These are phyloP conservation scores for Phymatotrichopsis omnivora DNA, from an alignment of 2,329 filamentous ascomycete species.

Conservation along the genomic window DNA sequence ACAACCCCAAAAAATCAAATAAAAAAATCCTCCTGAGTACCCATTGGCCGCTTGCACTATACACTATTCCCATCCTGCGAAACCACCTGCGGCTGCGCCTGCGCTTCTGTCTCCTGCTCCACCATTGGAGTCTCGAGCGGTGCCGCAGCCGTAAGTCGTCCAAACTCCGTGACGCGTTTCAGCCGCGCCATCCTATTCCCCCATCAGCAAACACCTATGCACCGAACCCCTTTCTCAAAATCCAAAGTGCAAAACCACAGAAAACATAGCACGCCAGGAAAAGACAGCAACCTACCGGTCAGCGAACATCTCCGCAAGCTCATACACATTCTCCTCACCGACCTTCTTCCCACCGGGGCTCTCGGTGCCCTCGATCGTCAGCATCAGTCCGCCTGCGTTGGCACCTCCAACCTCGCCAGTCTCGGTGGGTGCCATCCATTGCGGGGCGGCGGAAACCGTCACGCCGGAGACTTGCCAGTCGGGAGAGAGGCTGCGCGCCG, in stretches of 20 bases:
- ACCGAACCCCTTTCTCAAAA: not conserved
- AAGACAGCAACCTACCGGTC: constrained; percentile 20
- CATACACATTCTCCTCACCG: constrained; percentile 29
- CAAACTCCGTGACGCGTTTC: constrained; percentile 17
- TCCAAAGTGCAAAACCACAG: not conserved
- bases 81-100: too few relatives aligned
- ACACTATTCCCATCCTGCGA: too few relatives aligned
- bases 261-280: too few relatives aligned
- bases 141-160: not conserved
- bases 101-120: too few relatives aligned
- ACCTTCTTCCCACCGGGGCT: constrained; percentile 29
- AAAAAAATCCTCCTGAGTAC: too few relatives aligned
- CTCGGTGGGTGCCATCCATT: constrained; percentile 49
- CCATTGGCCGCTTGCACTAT: too few relatives aligned
- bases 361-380: constrained; percentile 50
- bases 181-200: constrained; percentile 16
- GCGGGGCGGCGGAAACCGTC: constrained; percentile 49
- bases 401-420: constrained; percentile 37
- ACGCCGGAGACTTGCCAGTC: constrained; percentile 59
- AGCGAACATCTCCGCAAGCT: constrained; percentile 19
- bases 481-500: constrained; percentile 60
- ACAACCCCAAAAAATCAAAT: too few relatives aligned
- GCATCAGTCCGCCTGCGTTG: constrained; percentile 42
- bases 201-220: not conserved
- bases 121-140: too few relatives aligned